These are phyloP conservation scores for Rhinocladiella similis DNA, from an alignment of 2,329 filamentous ascomycete species.

Conservation along the genomic window DNA sequence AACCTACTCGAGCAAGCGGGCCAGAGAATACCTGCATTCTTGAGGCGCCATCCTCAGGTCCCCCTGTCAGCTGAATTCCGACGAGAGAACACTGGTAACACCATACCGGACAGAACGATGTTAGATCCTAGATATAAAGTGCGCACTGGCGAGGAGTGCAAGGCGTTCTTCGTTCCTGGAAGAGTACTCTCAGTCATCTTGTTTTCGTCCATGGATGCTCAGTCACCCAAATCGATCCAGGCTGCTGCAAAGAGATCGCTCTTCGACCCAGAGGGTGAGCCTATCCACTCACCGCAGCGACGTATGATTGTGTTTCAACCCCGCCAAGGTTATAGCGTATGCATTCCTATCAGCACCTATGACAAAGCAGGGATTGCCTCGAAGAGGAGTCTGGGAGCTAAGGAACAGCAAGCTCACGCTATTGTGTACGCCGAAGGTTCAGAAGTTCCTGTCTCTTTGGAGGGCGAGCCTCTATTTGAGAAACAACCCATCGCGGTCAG, in stretches of 20 bases:
- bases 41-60: neutral
- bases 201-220: neutral
- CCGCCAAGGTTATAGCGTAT: slow-evolving; percentile 9
- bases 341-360: slow-evolving; percentile 13
- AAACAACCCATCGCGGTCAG: slow-evolving; percentile 41
- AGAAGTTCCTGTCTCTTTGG: neutral
- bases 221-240: neutral
- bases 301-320: slow-evolving; percentile 6
- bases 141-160: neutral
- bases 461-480: slow-evolving; percentile 6
- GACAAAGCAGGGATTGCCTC: neutral
- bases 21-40: neutral
- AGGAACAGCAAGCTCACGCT: slow-evolving; percentile 7
- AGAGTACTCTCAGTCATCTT: neutral
- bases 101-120: no score
- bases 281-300: slow-evolving; percentile 1
- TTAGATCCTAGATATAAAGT: neutral
- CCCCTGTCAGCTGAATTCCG: neutral
- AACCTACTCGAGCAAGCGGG: neutral
- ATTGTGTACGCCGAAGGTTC: slow-evolving; percentile 2
- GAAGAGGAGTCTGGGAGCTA: slow-evolving; percentile 13
- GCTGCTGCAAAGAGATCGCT: no score
- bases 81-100: neutral
- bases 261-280: neutral
- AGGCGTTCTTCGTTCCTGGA: neutral